These are phyloP conservation scores for Lycium ferocissimum DNA, from an alignment of 257 asterid genomes.

Conservation along the genomic window DNA sequence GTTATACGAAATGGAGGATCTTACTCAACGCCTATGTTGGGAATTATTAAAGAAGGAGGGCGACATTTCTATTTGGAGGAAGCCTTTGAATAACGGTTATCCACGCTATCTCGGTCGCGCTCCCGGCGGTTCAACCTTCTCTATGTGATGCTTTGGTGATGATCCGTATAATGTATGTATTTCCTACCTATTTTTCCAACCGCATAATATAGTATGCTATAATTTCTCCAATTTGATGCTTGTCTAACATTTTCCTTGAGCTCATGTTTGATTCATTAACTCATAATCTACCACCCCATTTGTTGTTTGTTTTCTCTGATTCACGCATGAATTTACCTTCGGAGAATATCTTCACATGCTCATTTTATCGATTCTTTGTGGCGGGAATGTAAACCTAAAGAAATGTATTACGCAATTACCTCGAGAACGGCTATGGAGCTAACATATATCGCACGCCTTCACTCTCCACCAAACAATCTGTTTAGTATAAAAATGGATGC, in stretches of 20 bases:
- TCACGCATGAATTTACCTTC: not conserved
- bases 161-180: conserved; percentile 66
- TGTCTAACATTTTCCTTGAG: not conserved
- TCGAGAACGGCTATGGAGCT: conserved; percentile 61
- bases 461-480: conserved; percentile 64
- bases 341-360: not conserved
- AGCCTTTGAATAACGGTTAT: conserved; percentile 61
- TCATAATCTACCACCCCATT: not conserved
- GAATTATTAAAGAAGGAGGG: conserved; percentile 56
- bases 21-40: conserved; percentile 61
- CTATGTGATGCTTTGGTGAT: conserved; percentile 49
- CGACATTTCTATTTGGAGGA: conserved; percentile 62
- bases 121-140: conserved; percentile 45
- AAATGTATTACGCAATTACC: conserved; percentile 62
- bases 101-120: conserved; percentile 60
- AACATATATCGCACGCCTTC: conserved; percentile 59
- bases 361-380: conserved; percentile 1
- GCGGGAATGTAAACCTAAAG: conserved; percentile 52
- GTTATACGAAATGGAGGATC: conserved; percentile 57
- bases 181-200: conserved; percentile 20
- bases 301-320: not conserved
- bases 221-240: not conserved
- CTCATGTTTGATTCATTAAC: not conserved
- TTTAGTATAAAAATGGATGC: conserved; percentile 72
- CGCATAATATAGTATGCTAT: not conserved